These are phyloP conservation scores for Paxillus involutus DNA, from an alignment of 768 basidiomycete species.

Conservation along the genomic window DNA sequence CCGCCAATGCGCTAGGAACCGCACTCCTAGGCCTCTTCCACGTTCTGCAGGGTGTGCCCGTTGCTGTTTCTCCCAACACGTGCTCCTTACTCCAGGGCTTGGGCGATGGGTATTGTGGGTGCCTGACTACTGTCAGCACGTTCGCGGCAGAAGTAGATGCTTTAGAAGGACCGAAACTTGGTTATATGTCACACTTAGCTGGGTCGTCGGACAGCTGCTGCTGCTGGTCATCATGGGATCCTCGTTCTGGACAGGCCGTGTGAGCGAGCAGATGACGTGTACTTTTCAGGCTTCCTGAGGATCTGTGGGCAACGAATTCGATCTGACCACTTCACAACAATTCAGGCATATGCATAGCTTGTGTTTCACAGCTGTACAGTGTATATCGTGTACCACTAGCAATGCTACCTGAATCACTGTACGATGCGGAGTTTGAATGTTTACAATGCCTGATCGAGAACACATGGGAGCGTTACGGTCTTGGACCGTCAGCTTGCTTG, in stretches of 20 bases:
- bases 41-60: constrained; percentile 58
- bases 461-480: constrained; percentile 7
- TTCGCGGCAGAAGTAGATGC: constrained; percentile 79
- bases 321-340: not conserved
- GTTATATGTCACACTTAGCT: constrained; percentile 70
- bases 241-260: constrained; percentile 51
- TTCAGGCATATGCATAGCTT: too few species aligned
- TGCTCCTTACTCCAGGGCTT: constrained; percentile 83
- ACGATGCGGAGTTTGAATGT: constrained; percentile 31
- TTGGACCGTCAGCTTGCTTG: constrained; percentile 23
- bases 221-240: constrained; percentile 74
- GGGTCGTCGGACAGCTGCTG: constrained; percentile 65
- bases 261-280: constrained; percentile 51
- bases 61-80: constrained; percentile 43
- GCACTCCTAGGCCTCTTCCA: constrained; percentile 75
- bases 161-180: constrained; percentile 55
- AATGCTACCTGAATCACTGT: not conserved
- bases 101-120: constrained; percentile 91
- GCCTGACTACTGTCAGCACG: constrained; percentile 91
- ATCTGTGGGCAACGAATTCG: not conserved
- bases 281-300: constrained; percentile 30
- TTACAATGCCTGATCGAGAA: constrained; percentile 27
- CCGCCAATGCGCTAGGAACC: constrained; percentile 77
- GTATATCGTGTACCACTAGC: too few species aligned
- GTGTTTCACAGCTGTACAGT: too few species aligned